Base-by-base conservation (phyloP, 495 filamentous ascomycete species). In the Sordaria brevicollis region DNA sequence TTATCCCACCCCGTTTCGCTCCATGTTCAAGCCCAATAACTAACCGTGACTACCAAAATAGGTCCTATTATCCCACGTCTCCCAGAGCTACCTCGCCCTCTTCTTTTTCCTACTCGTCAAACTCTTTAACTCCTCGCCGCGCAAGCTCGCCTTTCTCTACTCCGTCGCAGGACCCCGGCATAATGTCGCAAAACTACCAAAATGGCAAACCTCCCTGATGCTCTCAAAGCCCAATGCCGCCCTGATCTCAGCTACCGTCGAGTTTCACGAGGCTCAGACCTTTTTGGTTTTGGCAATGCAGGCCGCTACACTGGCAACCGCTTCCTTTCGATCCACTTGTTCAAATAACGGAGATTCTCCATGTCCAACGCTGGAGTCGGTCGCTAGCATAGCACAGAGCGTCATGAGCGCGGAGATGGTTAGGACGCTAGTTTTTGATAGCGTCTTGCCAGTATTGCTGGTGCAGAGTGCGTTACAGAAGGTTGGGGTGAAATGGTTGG, bases 201-300 rank as follows among this genome's bases (percentile, higher is more conserved):
- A n/a, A n/a, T n/a, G n/a, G n/a, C n/a, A n/a, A n/a, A n/a, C n/a
- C n/a, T n/a, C n/a, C n/a, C n/a, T n/a, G n/a, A n/a, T n/a, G n/a
- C n/a, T 38, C 11, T 69, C 9, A 31, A 69, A 4, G 11, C 8
- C 37, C 33, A n/a, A 69, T 17, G 67, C n/a, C 2, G 67, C 67
- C 6, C 31, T 69, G 1, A 54, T 38, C 2, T 69, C 67, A 2
- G 19, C 49, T 19, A 29, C 67, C 5, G 41, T 65, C 5, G 67
- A 69, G 25, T 69, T 69, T 3, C 67, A 69, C 33, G 49, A 69
- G 36, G 67, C 67, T 0, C 67, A 69, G 17, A 13, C 41, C 3
- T 69, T 69, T 7, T 65, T 69, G 13, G 65, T 54, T 2, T 25
- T 65, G 41, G 67, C 67, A 6, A 69, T 69, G 35, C 67, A 69